Conservation (phyloP, 768 basidiomycete genomes). For the Auricularia sp. region DNA sequence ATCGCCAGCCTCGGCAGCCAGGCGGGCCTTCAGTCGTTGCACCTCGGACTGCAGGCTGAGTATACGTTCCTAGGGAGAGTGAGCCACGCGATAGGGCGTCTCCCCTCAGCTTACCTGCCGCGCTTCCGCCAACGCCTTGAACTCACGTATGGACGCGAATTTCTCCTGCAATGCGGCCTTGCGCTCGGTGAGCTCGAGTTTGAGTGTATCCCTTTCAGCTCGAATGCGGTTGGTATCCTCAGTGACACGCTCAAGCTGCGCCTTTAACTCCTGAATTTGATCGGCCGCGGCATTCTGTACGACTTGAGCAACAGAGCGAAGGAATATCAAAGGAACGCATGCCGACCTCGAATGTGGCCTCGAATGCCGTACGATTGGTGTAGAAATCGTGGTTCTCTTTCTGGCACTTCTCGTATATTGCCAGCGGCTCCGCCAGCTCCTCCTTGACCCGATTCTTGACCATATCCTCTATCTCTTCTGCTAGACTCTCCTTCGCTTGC, state of each 20-base stretch:
- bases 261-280: slow-evolving; percentile 48
- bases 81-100: slow-evolving; percentile 5
- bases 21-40: slow-evolving; percentile 55
- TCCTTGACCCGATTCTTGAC: too few relatives aligned
- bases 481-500: too few relatives aligned
- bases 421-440: too few relatives aligned
- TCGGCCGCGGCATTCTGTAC: too few relatives aligned
- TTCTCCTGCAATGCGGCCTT: slow-evolving; percentile 54
- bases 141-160: slow-evolving; percentile 49
- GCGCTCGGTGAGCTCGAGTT: slow-evolving; percentile 58
- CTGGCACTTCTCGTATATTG: too few relatives aligned
- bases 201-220: slow-evolving; percentile 58
- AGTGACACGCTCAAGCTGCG: slow-evolving; percentile 52
- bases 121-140: slow-evolving; percentile 53
- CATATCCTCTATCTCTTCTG: too few relatives aligned
- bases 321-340: too few relatives aligned
- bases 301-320: too few relatives aligned
- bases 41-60: slow-evolving; percentile 61
- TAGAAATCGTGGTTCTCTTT: too few relatives aligned
- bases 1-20: slow-evolving; percentile 66
- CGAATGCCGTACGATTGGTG: too few relatives aligned
- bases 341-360: too few relatives aligned
- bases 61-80: slow-evolving; percentile 54
- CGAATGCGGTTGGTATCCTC: slow-evolving; percentile 58
- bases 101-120: slow-evolving; percentile 32